Evolutionary conservation across 176 grass and related monocot genomes (phyloP), one percentile per base, ranked within the genome.

Genomic region (Dendrocalamus sinicus): DNA sequence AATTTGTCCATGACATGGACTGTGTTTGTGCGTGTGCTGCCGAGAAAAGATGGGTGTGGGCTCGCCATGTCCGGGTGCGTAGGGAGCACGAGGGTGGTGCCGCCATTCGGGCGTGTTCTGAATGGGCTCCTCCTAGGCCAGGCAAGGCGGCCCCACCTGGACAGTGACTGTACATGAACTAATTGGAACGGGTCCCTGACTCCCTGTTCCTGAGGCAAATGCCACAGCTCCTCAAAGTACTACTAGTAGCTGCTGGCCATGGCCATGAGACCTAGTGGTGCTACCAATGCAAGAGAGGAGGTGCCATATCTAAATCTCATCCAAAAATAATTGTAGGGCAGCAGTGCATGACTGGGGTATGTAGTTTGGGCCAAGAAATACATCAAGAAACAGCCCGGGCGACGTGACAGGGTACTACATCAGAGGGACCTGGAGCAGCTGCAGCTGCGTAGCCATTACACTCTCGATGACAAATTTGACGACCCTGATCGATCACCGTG

Each of bases 1-100:
- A 26, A 61, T 60, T 43, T 60, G 19, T 13, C 85, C 77, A 66
- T 86, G 88, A 44, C 70, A 70, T 47, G 89, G 88, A 75, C 77
- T 4, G 26, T 23, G 53, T 53, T 1, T 28, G 51, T 0, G 80
- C 6, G 68, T 22, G 43, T 19, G 41, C 70, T 9, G 22, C 22
- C 5, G 47, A 17, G 1, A 8, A 20, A 17, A 23, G 58, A 54
- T 28, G 78, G 62, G 62, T 8, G 76, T 82, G 79, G 86, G 86
- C 86, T 82, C 79, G 50, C 72, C 86, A 5, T 88, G 86, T 26
- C 72, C 48, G 60, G 59, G 17, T 17, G 60, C 60, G 39, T 17
- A 67, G 86, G 85, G 70, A 51, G 22, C 78, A 81, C n/a, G 10
- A 19, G n/a, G 46, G 45, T 15, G 68, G 44, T 81, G 77, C 58